phyloP scores from a whole-genome alignment of 2,329 filamentous ascomycete species.

The Penicillium sclerotiorum region DNA sequence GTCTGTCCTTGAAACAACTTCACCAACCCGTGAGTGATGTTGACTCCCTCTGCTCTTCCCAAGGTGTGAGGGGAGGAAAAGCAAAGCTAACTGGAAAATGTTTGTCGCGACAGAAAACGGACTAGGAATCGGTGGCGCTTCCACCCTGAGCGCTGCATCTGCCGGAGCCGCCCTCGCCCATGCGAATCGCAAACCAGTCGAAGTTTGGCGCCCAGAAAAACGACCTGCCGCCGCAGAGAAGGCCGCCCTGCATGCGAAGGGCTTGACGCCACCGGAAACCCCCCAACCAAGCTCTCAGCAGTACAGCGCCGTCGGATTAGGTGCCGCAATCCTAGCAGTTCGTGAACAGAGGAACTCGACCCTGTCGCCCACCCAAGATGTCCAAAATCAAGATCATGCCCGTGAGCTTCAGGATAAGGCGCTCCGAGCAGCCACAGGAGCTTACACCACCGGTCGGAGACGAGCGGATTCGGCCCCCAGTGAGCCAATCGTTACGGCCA shows the following conservation, averaged over 20 bases:
- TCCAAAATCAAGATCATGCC: conserved; percentile 46
- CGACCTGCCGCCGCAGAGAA: conserved; percentile 62
- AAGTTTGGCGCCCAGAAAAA: conserved; percentile 69
- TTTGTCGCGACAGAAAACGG: conserved; percentile 22
- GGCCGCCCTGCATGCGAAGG: conserved; percentile 61
- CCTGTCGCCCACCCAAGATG: conserved; percentile 13
- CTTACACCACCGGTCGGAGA: conserved; percentile 63
- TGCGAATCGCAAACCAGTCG: conserved; percentile 64
- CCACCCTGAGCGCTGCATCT: conserved; percentile 58
- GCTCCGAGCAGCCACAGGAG: conserved; percentile 73
- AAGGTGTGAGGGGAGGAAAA: too few relatives aligned
- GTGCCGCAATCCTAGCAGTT: conserved; percentile 70
- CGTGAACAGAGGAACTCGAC: conserved; percentile 29
- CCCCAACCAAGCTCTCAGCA: conserved; percentile 48
- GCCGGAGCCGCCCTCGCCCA: conserved; percentile 77
- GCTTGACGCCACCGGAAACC: conserved; percentile 52
- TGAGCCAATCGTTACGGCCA: conserved; percentile 50
- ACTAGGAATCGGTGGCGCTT: conserved; percentile 61
- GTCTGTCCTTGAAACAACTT: conserved; percentile 24
- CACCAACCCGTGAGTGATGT: conserved; percentile 27
- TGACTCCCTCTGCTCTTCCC: not conserved
- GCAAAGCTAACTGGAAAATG: conserved; percentile 12
- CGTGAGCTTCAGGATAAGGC: conserved; percentile 63
- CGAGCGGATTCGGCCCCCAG: conserved; percentile 66
- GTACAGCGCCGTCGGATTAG: conserved; percentile 67